phyloP scores from a whole-genome alignment of 192 early-diverging fungal genomes.

The Funneliformis mosseae region DNA sequence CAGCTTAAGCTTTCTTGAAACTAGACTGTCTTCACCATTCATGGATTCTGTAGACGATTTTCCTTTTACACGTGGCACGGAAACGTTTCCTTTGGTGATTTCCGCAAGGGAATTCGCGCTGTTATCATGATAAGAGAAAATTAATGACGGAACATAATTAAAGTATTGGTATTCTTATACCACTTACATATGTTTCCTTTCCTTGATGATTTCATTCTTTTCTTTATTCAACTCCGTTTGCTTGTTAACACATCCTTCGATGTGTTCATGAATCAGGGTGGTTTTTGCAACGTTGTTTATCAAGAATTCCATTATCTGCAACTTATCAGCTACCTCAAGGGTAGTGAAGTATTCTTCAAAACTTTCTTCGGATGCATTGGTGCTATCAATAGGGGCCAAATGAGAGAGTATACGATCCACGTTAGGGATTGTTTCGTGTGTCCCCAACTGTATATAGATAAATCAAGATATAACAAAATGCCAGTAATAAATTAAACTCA shows the following conservation, averaged over 20 bases:
- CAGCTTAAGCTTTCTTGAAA: slow-evolving; percentile 48
- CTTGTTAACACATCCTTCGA: slow-evolving; percentile 74
- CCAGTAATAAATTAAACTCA: background rate
- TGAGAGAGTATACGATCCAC: slow-evolving; percentile 48
- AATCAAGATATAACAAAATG: background rate
- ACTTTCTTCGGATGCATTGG: slow-evolving; percentile 39
- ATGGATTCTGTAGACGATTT: background rate
- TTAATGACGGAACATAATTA: too few relatives aligned
- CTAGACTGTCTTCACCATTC: slow-evolving; percentile 14
- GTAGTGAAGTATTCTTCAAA: slow-evolving; percentile 44
- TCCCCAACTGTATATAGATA: slow-evolving; percentile 40
- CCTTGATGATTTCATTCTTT: slow-evolving; percentile 69
- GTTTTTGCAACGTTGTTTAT: slow-evolving; percentile 64
- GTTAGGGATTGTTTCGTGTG: slow-evolving; percentile 47
- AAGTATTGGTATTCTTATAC: too few relatives aligned
- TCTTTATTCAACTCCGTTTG: slow-evolving; percentile 73
- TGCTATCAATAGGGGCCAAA: slow-evolving; percentile 44
- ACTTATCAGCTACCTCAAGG: slow-evolving; percentile 53
- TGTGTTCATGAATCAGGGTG: slow-evolving; percentile 57
- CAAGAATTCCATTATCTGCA: slow-evolving; percentile 65
- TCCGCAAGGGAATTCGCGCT: slow-evolving; percentile 21
- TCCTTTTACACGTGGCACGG: background rate
- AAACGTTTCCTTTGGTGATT: slow-evolving; percentile 10
- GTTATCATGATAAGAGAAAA: background rate
- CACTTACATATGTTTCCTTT: slow-evolving; percentile 64